phyloP scores from a whole-genome alignment of 2,329 filamentous ascomycete species.

The Kalaharituber pfeilii region DNA sequence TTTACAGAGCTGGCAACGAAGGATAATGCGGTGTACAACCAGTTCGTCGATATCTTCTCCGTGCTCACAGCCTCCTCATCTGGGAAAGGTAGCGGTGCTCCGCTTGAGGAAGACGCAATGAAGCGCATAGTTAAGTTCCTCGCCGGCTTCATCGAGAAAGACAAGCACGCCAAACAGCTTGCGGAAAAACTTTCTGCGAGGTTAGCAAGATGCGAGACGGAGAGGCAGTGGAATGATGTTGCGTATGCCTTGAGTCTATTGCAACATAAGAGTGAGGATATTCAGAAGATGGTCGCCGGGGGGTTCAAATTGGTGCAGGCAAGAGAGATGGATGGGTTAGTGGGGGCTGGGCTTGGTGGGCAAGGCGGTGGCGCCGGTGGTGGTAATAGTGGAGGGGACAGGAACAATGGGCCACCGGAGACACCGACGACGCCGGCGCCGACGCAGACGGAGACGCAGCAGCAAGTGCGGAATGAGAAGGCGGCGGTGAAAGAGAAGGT shows the following conservation, averaged over 20 bases:
- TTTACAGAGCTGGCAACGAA: conserved; percentile 95
- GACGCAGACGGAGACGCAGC: too few relatives aligned
- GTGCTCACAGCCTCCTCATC: conserved; percentile 48
- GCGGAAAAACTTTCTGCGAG: conserved; percentile 82
- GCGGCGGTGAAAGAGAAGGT: too few relatives aligned
- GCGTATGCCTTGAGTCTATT: conserved; percentile 77
- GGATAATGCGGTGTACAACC: conserved; percentile 97
- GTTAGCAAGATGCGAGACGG: conserved; percentile 68
- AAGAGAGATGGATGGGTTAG: conserved; percentile 11
- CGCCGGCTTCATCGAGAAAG: conserved; percentile 95
- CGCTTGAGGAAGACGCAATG: conserved; percentile 69
- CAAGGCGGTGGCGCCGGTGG: too few relatives aligned
- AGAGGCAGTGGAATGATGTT: conserved; percentile 95
- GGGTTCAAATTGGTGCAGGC: conserved; percentile 58
- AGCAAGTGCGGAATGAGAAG: too few relatives aligned
- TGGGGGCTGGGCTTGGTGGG: too few relatives aligned
- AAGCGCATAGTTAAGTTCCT: conserved; percentile 79
- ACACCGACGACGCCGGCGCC: too few relatives aligned
- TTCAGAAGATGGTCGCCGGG: conserved; percentile 55
- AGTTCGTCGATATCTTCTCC: conserved; percentile 98
- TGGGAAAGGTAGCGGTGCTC: conserved; percentile 36
- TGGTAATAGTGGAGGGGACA: too few relatives aligned
- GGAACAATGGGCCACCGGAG: too few relatives aligned
- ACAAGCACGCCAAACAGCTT: conserved; percentile 91
- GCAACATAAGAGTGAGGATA: conserved; percentile 86